phyloP scores from a whole-genome alignment of 2,329 filamentous ascomycete genomes.

The Hymenoscyphus repandus region DNA sequence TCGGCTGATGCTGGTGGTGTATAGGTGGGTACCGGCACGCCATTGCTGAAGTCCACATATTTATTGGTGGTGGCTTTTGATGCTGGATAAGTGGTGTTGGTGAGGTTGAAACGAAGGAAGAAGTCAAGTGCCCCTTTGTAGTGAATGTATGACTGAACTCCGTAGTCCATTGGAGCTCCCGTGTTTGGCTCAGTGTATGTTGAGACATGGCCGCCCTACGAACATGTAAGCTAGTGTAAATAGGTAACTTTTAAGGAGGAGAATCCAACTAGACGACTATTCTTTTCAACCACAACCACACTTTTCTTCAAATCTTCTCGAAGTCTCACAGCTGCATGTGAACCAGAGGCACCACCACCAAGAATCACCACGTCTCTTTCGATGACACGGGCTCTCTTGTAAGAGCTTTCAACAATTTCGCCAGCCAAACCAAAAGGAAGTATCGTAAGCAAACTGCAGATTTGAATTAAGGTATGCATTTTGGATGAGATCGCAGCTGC shows the following conservation, averaged over 20 bases:
- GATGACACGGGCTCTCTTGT: background rate
- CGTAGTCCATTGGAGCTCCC: slow-evolving; percentile 32
- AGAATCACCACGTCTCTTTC: slow-evolving; percentile 29
- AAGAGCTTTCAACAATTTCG: too few relatives aligned
- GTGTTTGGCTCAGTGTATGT: slow-evolving; percentile 38
- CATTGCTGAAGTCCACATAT: slow-evolving; percentile 33
- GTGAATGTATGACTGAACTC: slow-evolving; percentile 39
- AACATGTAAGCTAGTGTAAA: background rate
- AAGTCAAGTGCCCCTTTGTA: slow-evolving; percentile 23
- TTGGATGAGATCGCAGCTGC: too few relatives aligned
- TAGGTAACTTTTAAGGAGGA: background rate
- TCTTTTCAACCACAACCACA: slow-evolving; percentile 36
- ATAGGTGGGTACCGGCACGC: background rate
- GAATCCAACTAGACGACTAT: slow-evolving; percentile 14
- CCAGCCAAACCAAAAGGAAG: too few relatives aligned
- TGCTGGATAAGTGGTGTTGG: slow-evolving; percentile 13
- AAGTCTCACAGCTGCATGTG: slow-evolving; percentile 36
- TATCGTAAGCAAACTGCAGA: too few relatives aligned
- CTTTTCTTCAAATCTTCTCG: slow-evolving; percentile 32
- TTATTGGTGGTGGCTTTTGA: slow-evolving; percentile 6
- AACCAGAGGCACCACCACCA: slow-evolving; percentile 38
- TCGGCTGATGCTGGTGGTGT: background rate
- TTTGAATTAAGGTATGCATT: too few relatives aligned
- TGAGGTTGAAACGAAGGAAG: slow-evolving; percentile 33
- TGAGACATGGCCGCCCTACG: slow-evolving; percentile 43